Evolutionary conservation across 2,329 filamentous ascomycete species (phyloP), one percentile per base, ranked within the genome.

Genomic region (Trichoderma citrinoviride): DNA sequence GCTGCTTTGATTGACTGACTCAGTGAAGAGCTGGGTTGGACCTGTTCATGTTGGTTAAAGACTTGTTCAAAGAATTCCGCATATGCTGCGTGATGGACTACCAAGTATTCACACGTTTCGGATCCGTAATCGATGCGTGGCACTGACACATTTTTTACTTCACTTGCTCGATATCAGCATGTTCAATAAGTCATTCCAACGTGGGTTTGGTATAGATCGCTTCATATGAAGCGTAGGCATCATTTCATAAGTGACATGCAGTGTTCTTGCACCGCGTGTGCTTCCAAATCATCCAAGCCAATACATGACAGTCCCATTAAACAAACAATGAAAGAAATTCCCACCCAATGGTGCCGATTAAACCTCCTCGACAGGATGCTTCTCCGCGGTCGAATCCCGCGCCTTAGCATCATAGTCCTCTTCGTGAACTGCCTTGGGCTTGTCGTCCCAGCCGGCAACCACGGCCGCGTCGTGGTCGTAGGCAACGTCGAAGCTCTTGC

Each of bases 401-500:
- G 50, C 29, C 41, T 65, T 62, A 58, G 29, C 46, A 15, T 66
- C 64, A 19, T 46, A 52, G n/a, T 52, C 49, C 25, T 66, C 64
- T 17, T 66, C 58, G 25, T 55, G 43, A 25, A 49, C 43, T 33
- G 44, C 37, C 41, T 65, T 40, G 17, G 49, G 19, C 44, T 64
- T 60, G 70, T 69, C 74, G 37, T 77, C 75, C 27, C 76, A 76
- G 5, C 80, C 81, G 3, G 78, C 80, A 8, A 79, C 80, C 61
- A 80, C 81, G 23, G 78, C 77, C 3, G 81, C 77, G 52, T 85
- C 82, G 49, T 76, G 74, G 64, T 67, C 83, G 55, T 83, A 77
- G 3, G 70, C 76, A 0, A 82, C 77, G 61, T 84, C 83, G 68
- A 86, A 85, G 68, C 78, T 82, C 68, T 81, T 78, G 40, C 77